These are phyloP conservation scores for Poterioochromonas sp. DNA, from an alignment of 352 stramenopile genomes.

Conservation along the genomic window DNA sequence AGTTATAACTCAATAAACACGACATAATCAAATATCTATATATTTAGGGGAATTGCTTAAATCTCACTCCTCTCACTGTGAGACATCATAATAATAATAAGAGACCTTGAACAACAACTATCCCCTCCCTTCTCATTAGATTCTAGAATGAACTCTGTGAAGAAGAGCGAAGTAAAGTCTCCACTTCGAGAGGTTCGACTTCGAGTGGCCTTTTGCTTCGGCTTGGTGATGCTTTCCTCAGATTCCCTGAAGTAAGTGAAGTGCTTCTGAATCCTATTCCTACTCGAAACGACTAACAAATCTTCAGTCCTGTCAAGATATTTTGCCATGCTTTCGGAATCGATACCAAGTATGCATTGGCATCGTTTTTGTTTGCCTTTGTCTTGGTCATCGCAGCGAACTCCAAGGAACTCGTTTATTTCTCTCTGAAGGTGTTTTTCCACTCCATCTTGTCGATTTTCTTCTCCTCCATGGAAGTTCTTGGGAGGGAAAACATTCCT, in stretches of 20 bases:
- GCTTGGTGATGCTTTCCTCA: constrained; percentile 4
- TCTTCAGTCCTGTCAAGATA: constrained; percentile 14
- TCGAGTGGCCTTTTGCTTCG: constrained; percentile 3
- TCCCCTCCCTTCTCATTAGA: background rate
- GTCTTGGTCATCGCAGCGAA: constrained; percentile 51
- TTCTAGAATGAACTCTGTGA: constrained; percentile 3
- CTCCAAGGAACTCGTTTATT: constrained; percentile 51
- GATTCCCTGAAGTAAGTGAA: constrained; percentile 14
- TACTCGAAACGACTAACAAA: background rate
- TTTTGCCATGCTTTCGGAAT: background rate
- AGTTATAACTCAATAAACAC: too few species aligned
- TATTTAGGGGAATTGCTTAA: too few species aligned
- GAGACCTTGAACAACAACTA: background rate
- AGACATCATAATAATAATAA: too few species aligned
- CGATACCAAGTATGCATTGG: background rate
- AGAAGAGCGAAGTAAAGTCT: background rate
- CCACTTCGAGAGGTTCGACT: constrained; percentile 12
- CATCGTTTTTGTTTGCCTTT: background rate
- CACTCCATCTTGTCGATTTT: constrained; percentile 94
- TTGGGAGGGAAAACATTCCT: constrained; percentile 89
- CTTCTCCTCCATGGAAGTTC: constrained; percentile 91
- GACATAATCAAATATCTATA: too few species aligned
- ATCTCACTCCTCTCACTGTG: too few species aligned
- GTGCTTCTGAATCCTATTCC: background rate
- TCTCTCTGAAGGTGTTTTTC: constrained; percentile 70